Conservation (phyloP, 2,329 filamentous ascomycete genomes). For the Lecanicillium sp. region DNA sequence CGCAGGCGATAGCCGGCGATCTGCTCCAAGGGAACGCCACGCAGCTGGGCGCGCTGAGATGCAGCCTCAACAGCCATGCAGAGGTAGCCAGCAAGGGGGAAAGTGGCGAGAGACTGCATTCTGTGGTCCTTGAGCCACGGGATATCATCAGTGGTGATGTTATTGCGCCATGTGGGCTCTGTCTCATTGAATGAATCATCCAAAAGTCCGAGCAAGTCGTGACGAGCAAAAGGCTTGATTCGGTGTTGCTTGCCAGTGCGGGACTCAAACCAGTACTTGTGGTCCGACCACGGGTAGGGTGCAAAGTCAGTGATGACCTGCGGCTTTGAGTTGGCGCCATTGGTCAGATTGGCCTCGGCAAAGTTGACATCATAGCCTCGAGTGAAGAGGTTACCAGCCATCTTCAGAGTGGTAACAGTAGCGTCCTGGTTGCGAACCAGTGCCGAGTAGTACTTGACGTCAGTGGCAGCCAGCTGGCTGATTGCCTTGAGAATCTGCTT, state of each 20-base stretch:
- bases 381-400: conserved; percentile 36
- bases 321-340: conserved; percentile 9
- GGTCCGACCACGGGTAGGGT: conserved; percentile 41
- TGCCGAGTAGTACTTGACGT: conserved; percentile 34
- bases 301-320: conserved; percentile 33
- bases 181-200: conserved; percentile 35
- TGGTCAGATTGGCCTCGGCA: conserved; percentile 34
- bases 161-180: conserved; percentile 42
- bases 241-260: conserved; percentile 34
- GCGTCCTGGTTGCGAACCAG: conserved; percentile 46
- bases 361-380: conserved; percentile 37
- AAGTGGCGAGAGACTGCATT: conserved; percentile 49
- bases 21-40: conserved; percentile 14
- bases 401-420: conserved; percentile 34
- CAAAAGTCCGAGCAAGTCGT: conserved; percentile 38
- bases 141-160: conserved; percentile 37
- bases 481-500: conserved; percentile 41
- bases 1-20: conserved; percentile 14
- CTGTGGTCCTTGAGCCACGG: conserved; percentile 53
- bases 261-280: conserved; percentile 40
- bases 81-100: conserved; percentile 45
- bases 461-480: conserved; percentile 28
- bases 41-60: conserved; percentile 22
- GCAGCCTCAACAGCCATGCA: conserved; percentile 44
- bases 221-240: conserved; percentile 29